These are phyloP conservation scores for Gaeumannomyces sp. DNA, from an alignment of 2,329 filamentous ascomycete genomes.

Conservation along the genomic window DNA sequence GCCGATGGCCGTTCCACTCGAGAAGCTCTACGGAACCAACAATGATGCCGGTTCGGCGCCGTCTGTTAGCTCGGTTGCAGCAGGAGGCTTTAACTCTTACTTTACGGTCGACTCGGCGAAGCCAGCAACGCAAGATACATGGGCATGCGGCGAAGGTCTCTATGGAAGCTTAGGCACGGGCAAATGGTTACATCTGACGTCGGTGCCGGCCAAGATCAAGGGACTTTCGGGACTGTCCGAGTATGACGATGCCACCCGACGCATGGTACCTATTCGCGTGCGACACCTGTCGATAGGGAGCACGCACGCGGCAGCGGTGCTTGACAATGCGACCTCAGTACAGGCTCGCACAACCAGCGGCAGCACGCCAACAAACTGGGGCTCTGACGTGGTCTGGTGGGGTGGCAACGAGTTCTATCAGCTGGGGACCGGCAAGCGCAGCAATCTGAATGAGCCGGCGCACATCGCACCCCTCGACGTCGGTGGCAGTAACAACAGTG, in stretches of 20 bases:
- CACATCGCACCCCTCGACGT: conserved; percentile 76
- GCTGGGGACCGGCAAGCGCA: conserved; percentile 83
- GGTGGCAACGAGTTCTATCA: conserved; percentile 93
- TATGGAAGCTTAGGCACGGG: conserved; percentile 78
- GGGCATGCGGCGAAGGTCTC: conserved; percentile 82
- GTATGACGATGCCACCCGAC: conserved; percentile 69
- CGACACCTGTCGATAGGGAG: conserved; percentile 66
- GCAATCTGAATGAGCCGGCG: conserved; percentile 66
- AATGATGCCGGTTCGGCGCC: neutral
- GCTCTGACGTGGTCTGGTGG: conserved; percentile 86
- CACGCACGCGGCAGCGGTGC: conserved; percentile 74
- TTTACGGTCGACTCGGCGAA: conserved; percentile 75
- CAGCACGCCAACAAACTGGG: conserved; percentile 73
- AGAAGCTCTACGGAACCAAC: conserved; percentile 61
- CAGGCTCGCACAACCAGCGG: neutral
- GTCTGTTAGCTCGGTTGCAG: conserved; percentile 58
- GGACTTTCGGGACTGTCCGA: conserved; percentile 77
- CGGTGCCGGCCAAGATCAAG: conserved; percentile 73
- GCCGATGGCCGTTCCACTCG: conserved; percentile 64
- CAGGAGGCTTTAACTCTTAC: conserved; percentile 81
- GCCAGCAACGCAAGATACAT: conserved; percentile 64
- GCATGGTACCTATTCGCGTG: conserved; percentile 70
- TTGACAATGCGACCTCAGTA: conserved; percentile 73
- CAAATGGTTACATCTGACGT: conserved; percentile 82
- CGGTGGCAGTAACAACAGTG: conserved; percentile 31